phyloP scores from a whole-genome alignment of 2,329 filamentous ascomycete genomes.

The Paracorniculantispora psalliotae region DNA sequence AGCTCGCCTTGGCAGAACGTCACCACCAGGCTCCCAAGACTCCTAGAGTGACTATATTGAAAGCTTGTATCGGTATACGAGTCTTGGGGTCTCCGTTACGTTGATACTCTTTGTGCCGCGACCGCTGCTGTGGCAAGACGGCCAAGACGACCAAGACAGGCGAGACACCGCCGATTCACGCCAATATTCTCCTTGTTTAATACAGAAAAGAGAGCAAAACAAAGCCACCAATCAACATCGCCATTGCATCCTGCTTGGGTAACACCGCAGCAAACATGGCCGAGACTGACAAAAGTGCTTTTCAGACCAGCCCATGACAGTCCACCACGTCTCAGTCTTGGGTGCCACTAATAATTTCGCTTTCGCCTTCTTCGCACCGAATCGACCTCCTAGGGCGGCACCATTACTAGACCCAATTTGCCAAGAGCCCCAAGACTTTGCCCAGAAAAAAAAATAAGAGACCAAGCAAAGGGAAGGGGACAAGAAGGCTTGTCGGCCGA shows the following conservation, averaged over 20 bases:
- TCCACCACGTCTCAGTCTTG: neutral
- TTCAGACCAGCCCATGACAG: neutral
- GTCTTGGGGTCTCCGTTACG: neutral
- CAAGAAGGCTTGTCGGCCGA: neutral
- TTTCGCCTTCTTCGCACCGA: neutral
- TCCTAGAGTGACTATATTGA: neutral
- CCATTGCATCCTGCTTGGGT: neutral
- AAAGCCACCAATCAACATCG: neutral
- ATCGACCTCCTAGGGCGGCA: conserved; percentile 2
- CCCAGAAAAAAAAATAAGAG: conserved; percentile 5
- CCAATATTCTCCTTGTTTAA: neutral
- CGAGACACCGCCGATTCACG: neutral
- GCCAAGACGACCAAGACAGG: conserved; percentile 7
- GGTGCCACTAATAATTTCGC: conserved; percentile 8
- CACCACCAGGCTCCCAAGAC: neutral
- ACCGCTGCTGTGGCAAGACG: neutral
- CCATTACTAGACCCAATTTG: conserved; percentile 9
- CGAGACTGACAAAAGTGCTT: neutral
- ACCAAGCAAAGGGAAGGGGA: neutral
- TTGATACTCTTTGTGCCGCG: neutral
- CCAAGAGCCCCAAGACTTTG: conserved; percentile 12
- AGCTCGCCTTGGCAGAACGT: neutral
- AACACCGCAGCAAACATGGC: neutral
- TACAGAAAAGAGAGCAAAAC: neutral
- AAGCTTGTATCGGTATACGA: neutral